Base-by-base conservation (phyloP, 2,329 filamentous ascomycete species). In the Phoma herbarum region DNA sequence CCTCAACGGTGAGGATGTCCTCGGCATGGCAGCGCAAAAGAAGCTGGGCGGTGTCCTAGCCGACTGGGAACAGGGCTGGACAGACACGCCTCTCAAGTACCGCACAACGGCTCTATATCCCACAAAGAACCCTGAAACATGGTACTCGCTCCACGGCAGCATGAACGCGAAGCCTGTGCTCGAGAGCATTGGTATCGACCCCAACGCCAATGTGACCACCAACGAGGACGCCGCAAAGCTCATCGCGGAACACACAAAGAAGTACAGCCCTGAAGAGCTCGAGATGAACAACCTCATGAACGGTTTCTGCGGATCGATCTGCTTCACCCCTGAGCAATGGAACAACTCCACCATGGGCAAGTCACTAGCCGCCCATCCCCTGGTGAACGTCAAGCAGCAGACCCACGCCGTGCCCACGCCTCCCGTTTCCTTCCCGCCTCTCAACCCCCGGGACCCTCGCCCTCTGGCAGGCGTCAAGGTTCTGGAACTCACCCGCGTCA, bases 111-210 rank as follows among this genome's bases (percentile, higher is more conserved):
- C 55, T 7, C 29, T 66, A 2, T 85, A 84, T 60, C 80, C 78
- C 8, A 85, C 83, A 0, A 78, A 75, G n/a, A 71, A 81, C 31
- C 56, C 60, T 0, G 73, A 75, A 0, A 76, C 79, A 0, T 84
- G 80, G 79, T 85, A 83, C 65, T 81, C 81, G 11, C 73, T 85
- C 0, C 82, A 85, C 52, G 83, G 83, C 5, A 83, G 80, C 0
- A 73, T 85, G 43, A 68, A 82, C 33, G 78, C 82, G 0, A 66
- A 69, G 2, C 75, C 77, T 2, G 80, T 80, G 0, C 75, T 85
- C 1, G 64, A 73, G 25, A 77, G 79, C n/a, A 79, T 84, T 42
- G 81, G 80, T 4, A 76, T 85, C 48, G 71, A 82, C 50, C 71
- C 76, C 0, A 64, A 49, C 4, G 47, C 53, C 3, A 53, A 51